phyloP scores from a whole-genome alignment of 2,329 filamentous ascomycete species.

The Xylaria sp. region DNA sequence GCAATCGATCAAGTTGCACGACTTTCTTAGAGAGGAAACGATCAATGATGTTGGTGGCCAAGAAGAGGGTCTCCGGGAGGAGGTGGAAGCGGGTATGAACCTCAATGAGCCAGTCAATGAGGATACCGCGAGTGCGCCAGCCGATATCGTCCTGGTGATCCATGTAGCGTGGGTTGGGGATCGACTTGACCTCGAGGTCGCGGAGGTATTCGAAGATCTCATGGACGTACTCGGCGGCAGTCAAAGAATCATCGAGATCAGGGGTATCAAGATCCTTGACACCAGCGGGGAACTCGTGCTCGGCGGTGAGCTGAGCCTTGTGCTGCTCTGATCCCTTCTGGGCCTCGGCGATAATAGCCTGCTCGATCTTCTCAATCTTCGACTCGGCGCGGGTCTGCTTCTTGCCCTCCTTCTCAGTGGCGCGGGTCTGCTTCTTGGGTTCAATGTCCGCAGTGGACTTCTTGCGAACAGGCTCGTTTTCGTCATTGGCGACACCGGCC shows the following conservation, averaged over 20 bases:
- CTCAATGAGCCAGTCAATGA: slow-evolving; percentile 97
- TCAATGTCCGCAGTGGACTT: slow-evolving; percentile 53
- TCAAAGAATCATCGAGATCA: slow-evolving; percentile 87
- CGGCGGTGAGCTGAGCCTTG: slow-evolving; percentile 14
- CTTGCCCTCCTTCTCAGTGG: slow-evolving; percentile 45
- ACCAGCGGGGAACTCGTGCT: slow-evolving; percentile 32
- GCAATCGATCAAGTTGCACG: slow-evolving; percentile 90
- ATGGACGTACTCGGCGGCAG: slow-evolving; percentile 95
- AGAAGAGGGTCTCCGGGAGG: slow-evolving; percentile 91
- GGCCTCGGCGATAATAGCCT: slow-evolving; percentile 9
- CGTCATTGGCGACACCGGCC: slow-evolving; percentile 54
- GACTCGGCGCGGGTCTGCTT: slow-evolving; percentile 36
- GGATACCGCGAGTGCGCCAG: slow-evolving; percentile 97
- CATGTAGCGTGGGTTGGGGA: slow-evolving; percentile 94
- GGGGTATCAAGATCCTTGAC: slow-evolving; percentile 73
- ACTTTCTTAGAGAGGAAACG: slow-evolving; percentile 94
- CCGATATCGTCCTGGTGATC: slow-evolving; percentile 88
- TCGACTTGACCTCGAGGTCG: slow-evolving; percentile 70
- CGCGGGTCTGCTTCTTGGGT: slow-evolving; percentile 39
- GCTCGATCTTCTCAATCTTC: slow-evolving; percentile 29
- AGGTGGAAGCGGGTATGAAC: slow-evolving; percentile 96
- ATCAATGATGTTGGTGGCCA: slow-evolving; percentile 97
- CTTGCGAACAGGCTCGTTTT: slow-evolving; percentile 64
- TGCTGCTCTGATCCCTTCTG: neutral
- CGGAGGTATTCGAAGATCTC: slow-evolving; percentile 97